phyloP scores from a whole-genome alignment of 208 protist genomes.

The Willaertia magna region DNA sequence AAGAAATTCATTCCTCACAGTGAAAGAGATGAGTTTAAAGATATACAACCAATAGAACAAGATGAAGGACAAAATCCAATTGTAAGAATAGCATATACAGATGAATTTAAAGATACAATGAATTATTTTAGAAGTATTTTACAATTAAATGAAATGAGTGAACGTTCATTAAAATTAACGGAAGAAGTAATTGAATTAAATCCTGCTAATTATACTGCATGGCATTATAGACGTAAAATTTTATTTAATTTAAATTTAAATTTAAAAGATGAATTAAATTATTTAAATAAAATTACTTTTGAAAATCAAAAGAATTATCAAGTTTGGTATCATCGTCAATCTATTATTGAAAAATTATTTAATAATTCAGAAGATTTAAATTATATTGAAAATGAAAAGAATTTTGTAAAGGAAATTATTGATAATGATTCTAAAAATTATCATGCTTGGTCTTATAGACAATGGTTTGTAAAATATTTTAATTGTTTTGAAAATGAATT shows the following conservation, averaged over 20 bases:
- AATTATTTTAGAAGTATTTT: conserved; percentile 30
- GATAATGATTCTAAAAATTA: conserved; percentile 72
- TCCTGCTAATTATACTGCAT: conserved; percentile 70
- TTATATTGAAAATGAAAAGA: conserved; percentile 36
- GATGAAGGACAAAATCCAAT: neutral
- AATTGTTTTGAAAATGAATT: conserved; percentile 36
- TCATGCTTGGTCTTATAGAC: conserved; percentile 66
- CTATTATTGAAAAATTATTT: conserved; percentile 38
- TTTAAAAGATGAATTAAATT: conserved; percentile 40
- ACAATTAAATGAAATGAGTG: conserved; percentile 16
- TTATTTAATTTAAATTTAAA: conserved; percentile 32
- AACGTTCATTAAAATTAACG: conserved; percentile 43
- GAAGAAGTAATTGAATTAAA: conserved; percentile 52
- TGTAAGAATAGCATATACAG: neutral
- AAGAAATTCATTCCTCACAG: neutral
- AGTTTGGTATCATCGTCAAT: conserved; percentile 51
- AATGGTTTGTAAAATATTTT: conserved; percentile 40
- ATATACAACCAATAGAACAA: neutral
- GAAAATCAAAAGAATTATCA: conserved; percentile 64
- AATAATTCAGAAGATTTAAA: too few species aligned
- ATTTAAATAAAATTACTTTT: conserved; percentile 19
- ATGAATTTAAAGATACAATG: neutral
- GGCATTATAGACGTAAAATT: conserved; percentile 47
- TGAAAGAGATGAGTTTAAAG: neutral
- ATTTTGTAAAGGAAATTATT: conserved; percentile 38